Evolutionary conservation across 2,329 filamentous ascomycete species (phyloP).

Genomic region (Stachybotrys chlorohalonatus): DNA sequence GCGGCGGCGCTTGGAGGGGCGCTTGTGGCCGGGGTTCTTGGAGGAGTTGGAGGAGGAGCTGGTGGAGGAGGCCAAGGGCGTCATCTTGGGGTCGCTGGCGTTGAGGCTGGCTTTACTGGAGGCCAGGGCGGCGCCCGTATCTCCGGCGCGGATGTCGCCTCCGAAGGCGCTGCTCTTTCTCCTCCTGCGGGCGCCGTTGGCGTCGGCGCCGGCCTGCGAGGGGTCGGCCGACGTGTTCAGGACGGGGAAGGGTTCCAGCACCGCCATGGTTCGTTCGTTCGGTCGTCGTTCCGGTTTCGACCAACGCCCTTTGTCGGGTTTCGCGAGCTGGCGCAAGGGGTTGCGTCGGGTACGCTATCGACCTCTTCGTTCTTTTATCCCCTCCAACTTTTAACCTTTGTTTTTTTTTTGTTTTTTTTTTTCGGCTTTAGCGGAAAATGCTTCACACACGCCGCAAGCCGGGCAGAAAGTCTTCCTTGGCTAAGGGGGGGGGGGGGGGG

Average conservation of each 20-base stretch:
- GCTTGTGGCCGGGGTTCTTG: slow-evolving; percentile 21
- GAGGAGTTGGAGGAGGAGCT: background rate
- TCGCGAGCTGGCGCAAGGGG: too few relatives aligned
- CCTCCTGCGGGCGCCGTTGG: slow-evolving; percentile 32
- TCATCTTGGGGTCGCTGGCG: slow-evolving; percentile 10
- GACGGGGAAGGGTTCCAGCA: slow-evolving; percentile 45
- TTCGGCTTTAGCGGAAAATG: too few relatives aligned
- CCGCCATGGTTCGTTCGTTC: slow-evolving; percentile 27
- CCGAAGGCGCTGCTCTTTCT: slow-evolving; percentile 49
- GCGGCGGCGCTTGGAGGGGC: slow-evolving; percentile 45
- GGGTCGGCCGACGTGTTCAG: slow-evolving; percentile 43
- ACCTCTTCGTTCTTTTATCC: too few relatives aligned
- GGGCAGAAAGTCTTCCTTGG: too few relatives aligned
- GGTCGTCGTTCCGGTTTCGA: background rate
- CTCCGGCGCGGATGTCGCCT: slow-evolving; percentile 42
- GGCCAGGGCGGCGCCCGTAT: slow-evolving; percentile 45
- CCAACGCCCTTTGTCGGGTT: too few relatives aligned
- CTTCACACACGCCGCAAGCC: too few relatives aligned
- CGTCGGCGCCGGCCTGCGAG: slow-evolving; percentile 28
- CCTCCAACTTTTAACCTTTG: background rate
- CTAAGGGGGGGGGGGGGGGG: too few relatives aligned
- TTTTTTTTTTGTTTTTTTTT: background rate
- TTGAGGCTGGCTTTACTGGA: slow-evolving; percentile 39
- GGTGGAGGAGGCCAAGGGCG: slow-evolving; percentile 5
- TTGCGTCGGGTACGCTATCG: too few relatives aligned